Conservation (phyloP, 129 eudicot genomes). For the Lonicera japonica region DNA sequence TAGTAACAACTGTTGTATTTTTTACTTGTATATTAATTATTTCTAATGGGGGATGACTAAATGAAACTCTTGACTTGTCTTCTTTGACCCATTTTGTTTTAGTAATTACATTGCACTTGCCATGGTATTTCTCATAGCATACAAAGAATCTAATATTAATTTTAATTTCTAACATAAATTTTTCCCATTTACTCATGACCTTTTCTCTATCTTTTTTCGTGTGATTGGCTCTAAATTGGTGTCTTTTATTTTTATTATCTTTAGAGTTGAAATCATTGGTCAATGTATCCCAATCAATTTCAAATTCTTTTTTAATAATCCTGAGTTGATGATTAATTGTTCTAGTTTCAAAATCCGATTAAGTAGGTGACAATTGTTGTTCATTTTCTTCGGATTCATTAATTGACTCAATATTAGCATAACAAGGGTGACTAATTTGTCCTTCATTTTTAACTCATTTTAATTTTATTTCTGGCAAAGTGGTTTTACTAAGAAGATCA, state of each 20-base stretch:
- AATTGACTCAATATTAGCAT: no score
- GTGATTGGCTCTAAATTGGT: no score
- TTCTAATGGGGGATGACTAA: background rate
- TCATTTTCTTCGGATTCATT: no score
- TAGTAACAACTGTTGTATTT: background rate
- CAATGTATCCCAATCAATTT: background rate
- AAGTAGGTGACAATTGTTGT: no score
- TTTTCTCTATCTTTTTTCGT: background rate
- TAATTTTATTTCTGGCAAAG: no score
- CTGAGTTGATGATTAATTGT: background rate
- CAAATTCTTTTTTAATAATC: background rate
- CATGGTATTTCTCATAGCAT: background rate
- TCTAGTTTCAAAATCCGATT: no score
- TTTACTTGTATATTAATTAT: background rate
- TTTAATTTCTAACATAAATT: background rate
- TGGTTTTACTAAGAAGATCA: no score
- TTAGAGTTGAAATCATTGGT: background rate
- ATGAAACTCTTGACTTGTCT: background rate
- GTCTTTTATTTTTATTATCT: background rate
- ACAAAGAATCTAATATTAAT: background rate
- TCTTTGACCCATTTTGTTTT: background rate
- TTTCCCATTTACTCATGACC: background rate
- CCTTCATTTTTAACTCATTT: no score
- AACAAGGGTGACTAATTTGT: no score
- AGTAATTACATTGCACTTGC: background rate